phyloP scores from a whole-genome alignment of 768 basidiomycete species.

The Obba rivulosa region DNA sequence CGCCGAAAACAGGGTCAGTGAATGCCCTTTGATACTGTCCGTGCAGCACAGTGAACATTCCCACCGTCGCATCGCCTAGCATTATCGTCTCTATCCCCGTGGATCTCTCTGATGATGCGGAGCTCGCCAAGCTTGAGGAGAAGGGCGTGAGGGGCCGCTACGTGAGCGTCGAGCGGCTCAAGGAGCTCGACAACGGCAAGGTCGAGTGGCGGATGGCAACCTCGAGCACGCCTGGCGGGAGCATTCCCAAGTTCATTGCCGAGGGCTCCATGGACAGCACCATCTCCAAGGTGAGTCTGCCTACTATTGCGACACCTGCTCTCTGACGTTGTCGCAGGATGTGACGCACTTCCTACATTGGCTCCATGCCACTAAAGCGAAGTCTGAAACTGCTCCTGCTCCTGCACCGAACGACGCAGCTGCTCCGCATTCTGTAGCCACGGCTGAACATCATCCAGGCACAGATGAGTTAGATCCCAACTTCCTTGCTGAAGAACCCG shows the following conservation, averaged over 20 bases:
- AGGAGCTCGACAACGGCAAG: conserved; percentile 55
- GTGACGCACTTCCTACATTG: conserved; percentile 70
- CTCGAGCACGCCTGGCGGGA: conserved; percentile 65
- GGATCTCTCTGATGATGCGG: conserved; percentile 53
- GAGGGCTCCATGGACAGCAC: conserved; percentile 56
- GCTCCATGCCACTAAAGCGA: conserved; percentile 37
- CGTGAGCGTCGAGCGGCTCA: conserved; percentile 61
- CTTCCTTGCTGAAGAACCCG: too few species aligned
- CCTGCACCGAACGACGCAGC: conserved; percentile 1
- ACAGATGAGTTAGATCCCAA: too few species aligned
- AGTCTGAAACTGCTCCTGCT: not conserved
- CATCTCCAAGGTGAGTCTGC: conserved; percentile 52
- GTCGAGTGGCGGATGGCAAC: conserved; percentile 83
- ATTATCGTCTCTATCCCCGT: conserved; percentile 59
- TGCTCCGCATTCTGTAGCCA: not conserved
- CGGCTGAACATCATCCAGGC: too few species aligned
- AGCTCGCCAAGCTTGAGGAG: conserved; percentile 56
- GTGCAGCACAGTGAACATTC: too few species aligned
- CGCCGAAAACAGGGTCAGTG: conserved; percentile 57
- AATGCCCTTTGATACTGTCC: not conserved
- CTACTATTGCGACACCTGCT: not conserved
- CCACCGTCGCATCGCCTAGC: conserved; percentile 16
- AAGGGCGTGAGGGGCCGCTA: conserved; percentile 64
- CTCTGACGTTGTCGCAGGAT: conserved; percentile 39
- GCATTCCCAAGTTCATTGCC: conserved; percentile 58